These are phyloP conservation scores for Zasmidium cellare DNA, from an alignment of 2,329 filamentous ascomycete genomes.

Conservation along the genomic window DNA sequence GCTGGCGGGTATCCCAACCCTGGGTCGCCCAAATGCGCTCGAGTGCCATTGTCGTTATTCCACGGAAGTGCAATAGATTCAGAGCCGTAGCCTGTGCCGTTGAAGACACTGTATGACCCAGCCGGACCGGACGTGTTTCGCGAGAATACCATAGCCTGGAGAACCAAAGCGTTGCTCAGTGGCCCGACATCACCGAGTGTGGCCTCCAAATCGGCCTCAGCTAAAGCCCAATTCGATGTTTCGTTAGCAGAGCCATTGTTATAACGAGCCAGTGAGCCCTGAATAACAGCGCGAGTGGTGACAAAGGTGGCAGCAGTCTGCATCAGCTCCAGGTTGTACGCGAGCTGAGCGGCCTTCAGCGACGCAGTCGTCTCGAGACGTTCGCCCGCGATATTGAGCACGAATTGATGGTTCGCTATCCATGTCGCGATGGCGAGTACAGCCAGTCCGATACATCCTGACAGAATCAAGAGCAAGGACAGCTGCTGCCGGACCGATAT, in stretches of 20 bases:
- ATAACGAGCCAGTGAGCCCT: conserved; percentile 53
- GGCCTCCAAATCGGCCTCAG: conserved; percentile 66
- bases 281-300: conserved; percentile 61
- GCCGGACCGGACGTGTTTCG: conserved; percentile 61
- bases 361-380: conserved; percentile 77
- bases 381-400: conserved; percentile 54
- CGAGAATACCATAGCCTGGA: conserved; percentile 73
- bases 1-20: conserved; percentile 65
- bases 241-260: conserved; percentile 55
- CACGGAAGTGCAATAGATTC: conserved; percentile 64
- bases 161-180: conserved; percentile 53
- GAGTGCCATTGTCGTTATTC: conserved; percentile 56
- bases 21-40: conserved; percentile 62
- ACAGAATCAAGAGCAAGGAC: conserved; percentile 72
- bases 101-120: conserved; percentile 58
- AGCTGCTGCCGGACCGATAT: conserved; percentile 88
- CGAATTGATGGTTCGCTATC: conserved; percentile 62
- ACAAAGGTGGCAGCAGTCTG: conserved; percentile 73
- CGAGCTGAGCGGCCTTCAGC: conserved; percentile 82
- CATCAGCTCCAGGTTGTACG: conserved; percentile 75
- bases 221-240: conserved; percentile 59
- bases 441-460: conserved; percentile 71
- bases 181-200: conserved; percentile 60
- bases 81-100: conserved; percentile 58
- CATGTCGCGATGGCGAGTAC: conserved; percentile 78